Evolutionary conservation across 768 basidiomycete genomes (phyloP), one percentile per base, ranked within the genome.

Genomic region (Kwoniella botswanensis): DNA sequence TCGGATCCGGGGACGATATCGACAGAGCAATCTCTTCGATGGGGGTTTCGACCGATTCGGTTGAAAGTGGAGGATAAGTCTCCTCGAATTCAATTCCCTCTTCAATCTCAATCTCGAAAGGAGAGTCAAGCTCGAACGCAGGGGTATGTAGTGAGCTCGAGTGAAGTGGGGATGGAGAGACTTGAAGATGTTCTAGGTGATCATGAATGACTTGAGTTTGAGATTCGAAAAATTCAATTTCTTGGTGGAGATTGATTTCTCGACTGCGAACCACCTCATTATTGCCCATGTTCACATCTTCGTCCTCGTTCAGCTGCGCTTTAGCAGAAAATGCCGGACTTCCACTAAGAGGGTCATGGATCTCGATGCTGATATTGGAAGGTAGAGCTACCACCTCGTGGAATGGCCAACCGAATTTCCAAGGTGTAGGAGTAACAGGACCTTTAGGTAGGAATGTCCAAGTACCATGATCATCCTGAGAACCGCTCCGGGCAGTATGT

Each of bases 381-480:
- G 46, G 46, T 50, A 50, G 17, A 15, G 46, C 46, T 18, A 11
- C 46, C 0, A 58, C 29, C 12, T 13, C 26, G 15, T 41, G 24
- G 53, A 53, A 64, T 12, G 63, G 52, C 52, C 52, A 64, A 1
- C 52, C 50, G 63, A 64, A 64, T 24, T 64, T n/a, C 52, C 63
- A 64, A 2, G 63, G 63, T 42, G 63, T 64, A 13, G 63, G 63
- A 18, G 52, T 64, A 3, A 64, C 52, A 6, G 63, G 63, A 41
- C 63, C 53, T n/a, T 54, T 52, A 22, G 63, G 63, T 35, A 64
- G 21, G 29, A 64, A 64, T 2, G 63, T 64, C 46, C 63, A 64
- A n/a, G 17, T 22, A 11, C 63, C 52, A 11, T 58, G 26, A 58
- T 26, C 7, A 35, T 58, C 6, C 1, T 58, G 21, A 18, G 15